phyloP scores from a whole-genome alignment of 495 filamentous ascomycete genomes.

The Aspergillus indologenus region DNA sequence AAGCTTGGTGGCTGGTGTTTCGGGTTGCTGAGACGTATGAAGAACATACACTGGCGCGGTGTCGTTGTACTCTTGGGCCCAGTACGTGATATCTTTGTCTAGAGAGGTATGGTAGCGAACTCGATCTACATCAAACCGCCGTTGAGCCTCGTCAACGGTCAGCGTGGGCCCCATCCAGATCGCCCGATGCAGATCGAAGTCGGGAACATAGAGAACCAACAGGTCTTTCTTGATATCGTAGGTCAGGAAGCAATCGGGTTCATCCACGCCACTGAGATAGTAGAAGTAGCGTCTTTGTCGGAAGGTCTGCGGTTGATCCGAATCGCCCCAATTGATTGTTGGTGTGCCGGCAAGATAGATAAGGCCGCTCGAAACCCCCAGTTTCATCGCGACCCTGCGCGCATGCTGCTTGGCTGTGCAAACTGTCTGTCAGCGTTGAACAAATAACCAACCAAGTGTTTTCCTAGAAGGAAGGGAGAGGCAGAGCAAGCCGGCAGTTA shows the following conservation, averaged over 20 bases:
- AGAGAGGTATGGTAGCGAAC: conserved; percentile 65
- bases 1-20: conserved; percentile 54
- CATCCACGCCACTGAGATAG: conserved; percentile 82
- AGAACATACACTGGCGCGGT: conserved; percentile 37
- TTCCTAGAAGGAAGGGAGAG: conserved; percentile 1
- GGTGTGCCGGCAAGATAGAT: conserved; percentile 83
- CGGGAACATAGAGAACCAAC: conserved; percentile 87
- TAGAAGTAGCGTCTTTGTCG: conserved; percentile 90
- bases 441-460: too few relatives aligned
- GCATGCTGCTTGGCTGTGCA: conserved; percentile 75
- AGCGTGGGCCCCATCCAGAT: conserved; percentile 95
- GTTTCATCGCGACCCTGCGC: conserved; percentile 63
- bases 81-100: conserved; percentile 53
- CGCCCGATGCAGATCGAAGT: conserved; percentile 80
- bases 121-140: conserved; percentile 74
- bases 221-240: conserved; percentile 72
- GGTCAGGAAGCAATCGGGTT: conserved; percentile 77
- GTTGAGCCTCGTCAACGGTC: conserved; percentile 65
- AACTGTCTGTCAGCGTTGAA: conserved; percentile 5
- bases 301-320: conserved; percentile 72
- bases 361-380: conserved; percentile 59
- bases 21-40: conserved; percentile 36
- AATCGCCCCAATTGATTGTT: conserved; percentile 71
- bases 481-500: background rate
- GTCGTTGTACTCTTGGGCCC: conserved; percentile 57